Base-by-base conservation (phyloP, 208 protist species). In the Angomonas ambiguus region DNA sequence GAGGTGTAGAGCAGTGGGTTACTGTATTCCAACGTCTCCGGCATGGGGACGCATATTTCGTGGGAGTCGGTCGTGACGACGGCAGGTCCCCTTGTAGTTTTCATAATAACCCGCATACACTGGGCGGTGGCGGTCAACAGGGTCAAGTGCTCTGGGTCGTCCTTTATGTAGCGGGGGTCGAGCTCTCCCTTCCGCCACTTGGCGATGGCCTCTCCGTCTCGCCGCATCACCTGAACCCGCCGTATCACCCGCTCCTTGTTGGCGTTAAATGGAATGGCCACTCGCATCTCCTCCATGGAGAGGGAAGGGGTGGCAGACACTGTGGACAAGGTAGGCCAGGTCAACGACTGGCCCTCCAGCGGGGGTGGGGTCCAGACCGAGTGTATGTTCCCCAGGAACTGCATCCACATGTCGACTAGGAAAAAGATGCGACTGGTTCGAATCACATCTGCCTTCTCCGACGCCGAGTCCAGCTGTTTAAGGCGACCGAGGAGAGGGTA, bases 31-130 rank as follows among this genome's bases (percentile, higher is more conserved):
- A 61, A 22, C 18, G 80, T 77, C 10, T 70, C 41, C 33, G 69
- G 87, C 65, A 60, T 79, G 82, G 22, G 77, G 76, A 59, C 74
- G 69, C 51, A 85, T 62, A 72, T 79, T 74, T 66, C 78, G 70
- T 62, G 79, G 77, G 27, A 77, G 71, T 58, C 79, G 33, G 48
- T 59, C 48, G 62, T 80, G 78, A 55, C 51, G 31, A 22, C 18
- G 59, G 11, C 45, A 22, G 59, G 69, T 20, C 71, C 57, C 61
- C 77, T 86, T 1, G 76, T 69, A 35, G 76, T 76, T 49, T 69
- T 67, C 20, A 95, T 62, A 0, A 95, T 60, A 31, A 95, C 72
- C 31, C 90, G 86, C 64, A 76, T 76, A 45, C 84, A 92, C 31
- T 65, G 61, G 16, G 77, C 69, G n/a, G 49, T 24, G 11, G 51